These are phyloP conservation scores for Phylloporus sp. DNA, from an alignment of 768 basidiomycete genomes.

Conservation along the genomic window DNA sequence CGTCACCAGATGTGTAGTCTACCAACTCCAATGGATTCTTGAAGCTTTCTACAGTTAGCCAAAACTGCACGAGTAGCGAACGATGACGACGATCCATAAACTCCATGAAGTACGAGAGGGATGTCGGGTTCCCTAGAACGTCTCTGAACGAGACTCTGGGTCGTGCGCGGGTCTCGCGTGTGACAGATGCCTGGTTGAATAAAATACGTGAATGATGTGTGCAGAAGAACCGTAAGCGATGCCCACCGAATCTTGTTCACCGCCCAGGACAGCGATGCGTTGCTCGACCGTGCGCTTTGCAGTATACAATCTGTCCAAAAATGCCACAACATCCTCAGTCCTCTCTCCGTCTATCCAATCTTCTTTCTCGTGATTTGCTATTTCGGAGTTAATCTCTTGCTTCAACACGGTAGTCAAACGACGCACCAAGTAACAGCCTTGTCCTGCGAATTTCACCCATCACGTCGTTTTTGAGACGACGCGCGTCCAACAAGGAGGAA, in stretches of 20 bases:
- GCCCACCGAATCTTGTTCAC: conserved; percentile 57
- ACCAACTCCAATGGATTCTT: conserved; percentile 90
- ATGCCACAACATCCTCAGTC: conserved; percentile 81
- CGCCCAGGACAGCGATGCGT: conserved; percentile 75
- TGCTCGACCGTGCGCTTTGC: conserved; percentile 86
- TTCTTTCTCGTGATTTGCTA: conserved; percentile 82
- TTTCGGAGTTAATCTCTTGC: conserved; percentile 1
- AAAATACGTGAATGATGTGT: not conserved
- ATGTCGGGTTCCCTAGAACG: conserved; percentile 81
- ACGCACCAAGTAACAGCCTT: conserved; percentile 61
- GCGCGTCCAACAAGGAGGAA: conserved; percentile 82
- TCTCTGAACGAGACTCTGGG: conserved; percentile 63
- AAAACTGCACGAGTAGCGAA: conserved; percentile 89
- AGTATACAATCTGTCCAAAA: conserved; percentile 81
- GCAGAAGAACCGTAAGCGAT: not conserved
- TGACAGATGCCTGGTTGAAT: conserved; percentile 34
- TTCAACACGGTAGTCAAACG: not conserved
- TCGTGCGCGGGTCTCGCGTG: conserved; percentile 41
- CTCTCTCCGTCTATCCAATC: conserved; percentile 86
- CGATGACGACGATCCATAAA: conserved; percentile 91
- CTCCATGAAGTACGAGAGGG: conserved; percentile 95
- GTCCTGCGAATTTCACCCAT: conserved; percentile 87
- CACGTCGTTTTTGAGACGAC: conserved; percentile 87
- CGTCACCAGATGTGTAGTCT: conserved; percentile 56
- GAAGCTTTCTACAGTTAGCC: conserved; percentile 96